Evolutionary conservation across 2,329 filamentous ascomycete genomes (phyloP).

Genomic region (Penicillium italicum): DNA sequence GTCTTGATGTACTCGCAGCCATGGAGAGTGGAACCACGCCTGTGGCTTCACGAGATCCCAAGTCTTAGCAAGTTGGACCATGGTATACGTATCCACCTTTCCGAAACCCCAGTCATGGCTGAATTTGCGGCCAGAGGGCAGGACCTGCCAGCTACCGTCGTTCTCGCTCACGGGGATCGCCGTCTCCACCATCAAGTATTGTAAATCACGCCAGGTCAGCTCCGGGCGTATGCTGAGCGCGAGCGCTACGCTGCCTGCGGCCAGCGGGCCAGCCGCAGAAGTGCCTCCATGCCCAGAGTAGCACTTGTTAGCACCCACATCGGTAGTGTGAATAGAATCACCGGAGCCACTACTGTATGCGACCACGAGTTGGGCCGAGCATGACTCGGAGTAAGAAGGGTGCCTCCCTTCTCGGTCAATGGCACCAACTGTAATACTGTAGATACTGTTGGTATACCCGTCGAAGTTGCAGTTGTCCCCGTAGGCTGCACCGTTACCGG

Average conservation of each 20-base stretch:
- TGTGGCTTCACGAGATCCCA: conserved; percentile 92
- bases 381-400: conserved; percentile 93
- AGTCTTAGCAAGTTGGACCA: conserved; percentile 79
- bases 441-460: conserved; percentile 98
- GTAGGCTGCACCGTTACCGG: conserved; percentile 80
- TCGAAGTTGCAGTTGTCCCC: conserved; percentile 99
- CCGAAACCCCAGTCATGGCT: conserved; percentile 96
- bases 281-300: conserved; percentile 85
- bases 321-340: conserved; percentile 92
- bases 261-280: conserved; percentile 89
- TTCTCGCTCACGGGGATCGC: conserved; percentile 76
- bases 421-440: conserved; percentile 94
- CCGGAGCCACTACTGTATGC: conserved; percentile 90
- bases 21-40: conserved; percentile 89
- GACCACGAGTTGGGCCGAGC: conserved; percentile 90
- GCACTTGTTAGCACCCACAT: conserved; percentile 80
- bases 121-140: conserved; percentile 76
- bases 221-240: conserved; percentile 81
- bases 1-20: conserved; percentile 80
- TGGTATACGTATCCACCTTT: conserved; percentile 81
- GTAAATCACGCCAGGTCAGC: conserved; percentile 87
- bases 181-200: conserved; percentile 82
- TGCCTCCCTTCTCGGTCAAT: conserved; percentile 84
- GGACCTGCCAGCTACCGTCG: conserved; percentile 74
- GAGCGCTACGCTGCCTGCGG: conserved; percentile 86